These are phyloP conservation scores for Aquilaria sinensis DNA, from an alignment of 345 rosid genomes.

Conservation along the genomic window DNA sequence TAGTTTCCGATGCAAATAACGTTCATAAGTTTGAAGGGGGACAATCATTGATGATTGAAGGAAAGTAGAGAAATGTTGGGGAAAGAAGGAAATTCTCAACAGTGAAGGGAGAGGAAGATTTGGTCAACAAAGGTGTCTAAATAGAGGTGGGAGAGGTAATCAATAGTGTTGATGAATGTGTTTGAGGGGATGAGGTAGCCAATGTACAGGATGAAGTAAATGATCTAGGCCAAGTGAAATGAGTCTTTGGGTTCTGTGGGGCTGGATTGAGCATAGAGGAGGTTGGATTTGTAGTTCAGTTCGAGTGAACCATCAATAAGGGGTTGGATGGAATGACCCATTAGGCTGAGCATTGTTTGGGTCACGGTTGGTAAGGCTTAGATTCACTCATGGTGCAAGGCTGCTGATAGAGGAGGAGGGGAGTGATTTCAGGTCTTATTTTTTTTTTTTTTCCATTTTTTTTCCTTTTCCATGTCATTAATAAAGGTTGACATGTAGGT, in stretches of 20 bases:
- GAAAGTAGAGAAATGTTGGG: background rate
- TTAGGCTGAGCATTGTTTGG: conserved; percentile 4
- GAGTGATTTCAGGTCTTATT: too few species aligned
- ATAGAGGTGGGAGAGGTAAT: conserved; percentile 86
- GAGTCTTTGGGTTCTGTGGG: conserved; percentile 42
- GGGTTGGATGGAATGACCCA: conserved; percentile 34
- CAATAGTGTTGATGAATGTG: conserved; percentile 95
- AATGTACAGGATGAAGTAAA: conserved; percentile 75
- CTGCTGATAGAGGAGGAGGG: background rate
- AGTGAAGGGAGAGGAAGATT: conserved; percentile 45
- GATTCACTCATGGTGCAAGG: too few species aligned
- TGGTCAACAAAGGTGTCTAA: conserved; percentile 85
- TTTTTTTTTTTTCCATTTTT: too few species aligned
- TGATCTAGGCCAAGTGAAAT: conserved; percentile 70
- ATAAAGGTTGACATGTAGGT: too few species aligned
- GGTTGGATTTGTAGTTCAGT: conserved; percentile 51
- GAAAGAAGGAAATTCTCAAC: background rate
- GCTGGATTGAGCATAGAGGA: conserved; percentile 15
- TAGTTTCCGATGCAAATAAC: conserved; percentile 18
- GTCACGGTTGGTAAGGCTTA: too few species aligned
- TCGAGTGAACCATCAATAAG: conserved; percentile 16
- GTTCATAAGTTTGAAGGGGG: conserved; percentile 31
- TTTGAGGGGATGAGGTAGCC: conserved; percentile 98
- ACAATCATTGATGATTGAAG: background rate
- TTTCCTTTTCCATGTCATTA: too few species aligned